Percentiles rank a stretch among this genome's conserved stretches.
Conservation (phyloP, 176 grass and related monocot species). For the Oryza coarctata region DNA sequence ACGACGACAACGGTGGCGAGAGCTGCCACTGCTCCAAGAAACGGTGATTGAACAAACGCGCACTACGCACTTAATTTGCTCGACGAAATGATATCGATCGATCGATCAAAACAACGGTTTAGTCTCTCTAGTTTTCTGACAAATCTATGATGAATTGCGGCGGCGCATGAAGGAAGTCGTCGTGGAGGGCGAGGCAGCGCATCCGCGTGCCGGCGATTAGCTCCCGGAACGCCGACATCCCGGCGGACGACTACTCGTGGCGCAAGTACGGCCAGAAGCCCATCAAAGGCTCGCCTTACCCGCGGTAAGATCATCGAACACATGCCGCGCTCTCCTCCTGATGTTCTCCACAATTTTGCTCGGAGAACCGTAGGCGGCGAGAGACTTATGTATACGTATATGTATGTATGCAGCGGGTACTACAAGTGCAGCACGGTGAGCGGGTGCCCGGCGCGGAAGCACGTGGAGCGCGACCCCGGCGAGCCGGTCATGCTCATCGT, state of each 20-base stretch:
- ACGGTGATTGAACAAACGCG: slow-evolving; percentile 43
- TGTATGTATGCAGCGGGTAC: slow-evolving; percentile 41
- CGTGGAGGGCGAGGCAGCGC: slow-evolving; percentile 31
- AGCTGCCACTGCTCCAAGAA: slow-evolving; percentile 65
- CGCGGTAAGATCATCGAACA: slow-evolving; percentile 8
- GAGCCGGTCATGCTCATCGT: slow-evolving; percentile 64
- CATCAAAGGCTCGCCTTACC: slow-evolving; percentile 77
- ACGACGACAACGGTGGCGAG: slow-evolving; percentile 14
- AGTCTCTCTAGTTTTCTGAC: too few species aligned
- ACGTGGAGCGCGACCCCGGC: slow-evolving; percentile 58
- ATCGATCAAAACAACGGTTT: too few species aligned
- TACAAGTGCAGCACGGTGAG: slow-evolving; percentile 70
- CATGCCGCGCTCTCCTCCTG: background rate
- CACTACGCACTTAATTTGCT: too few species aligned
- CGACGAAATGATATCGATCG: background rate
- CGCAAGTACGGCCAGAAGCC: slow-evolving; percentile 93
- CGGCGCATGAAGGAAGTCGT: slow-evolving; percentile 33
- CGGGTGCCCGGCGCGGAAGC: slow-evolving; percentile 63
- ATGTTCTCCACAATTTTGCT: background rate
- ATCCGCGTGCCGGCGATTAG: slow-evolving; percentile 66
- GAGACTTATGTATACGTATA: too few species aligned
- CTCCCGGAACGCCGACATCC: slow-evolving; percentile 58
- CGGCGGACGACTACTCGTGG: slow-evolving; percentile 69
- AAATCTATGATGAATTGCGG: background rate
- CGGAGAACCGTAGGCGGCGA: background rate